phyloP scores from a whole-genome alignment of 2,329 filamentous ascomycete species.

The Cladosporium halotolerans region DNA sequence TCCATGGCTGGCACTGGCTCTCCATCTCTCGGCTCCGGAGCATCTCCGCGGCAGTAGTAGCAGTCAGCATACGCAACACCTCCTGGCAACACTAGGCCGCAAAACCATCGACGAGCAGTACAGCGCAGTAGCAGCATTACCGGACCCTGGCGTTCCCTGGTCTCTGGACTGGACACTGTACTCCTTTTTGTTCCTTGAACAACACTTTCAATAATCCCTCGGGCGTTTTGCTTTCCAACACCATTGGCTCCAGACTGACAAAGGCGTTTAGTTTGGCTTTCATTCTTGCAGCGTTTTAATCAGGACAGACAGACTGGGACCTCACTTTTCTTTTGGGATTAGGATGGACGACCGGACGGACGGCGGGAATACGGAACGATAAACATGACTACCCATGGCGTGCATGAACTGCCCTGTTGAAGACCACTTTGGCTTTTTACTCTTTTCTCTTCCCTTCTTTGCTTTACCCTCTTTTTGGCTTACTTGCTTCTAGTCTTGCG shows the following conservation, averaged over 20 bases:
- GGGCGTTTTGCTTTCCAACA: too few relatives aligned
- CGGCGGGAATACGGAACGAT: neutral
- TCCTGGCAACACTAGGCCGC: too few relatives aligned
- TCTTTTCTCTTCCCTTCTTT: neutral
- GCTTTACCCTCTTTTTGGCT: neutral
- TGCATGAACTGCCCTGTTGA: neutral
- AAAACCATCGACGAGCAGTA: too few relatives aligned
- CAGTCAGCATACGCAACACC: too few relatives aligned
- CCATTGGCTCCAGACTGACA: too few relatives aligned
- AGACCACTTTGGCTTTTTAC: neutral
- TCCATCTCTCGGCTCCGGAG: neutral
- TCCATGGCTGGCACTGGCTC: neutral
- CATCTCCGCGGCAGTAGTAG: neutral
- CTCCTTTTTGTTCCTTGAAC: too few relatives aligned
- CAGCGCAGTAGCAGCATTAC: too few relatives aligned
- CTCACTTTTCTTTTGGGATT: neutral
- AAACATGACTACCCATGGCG: slow-evolving; percentile 1
- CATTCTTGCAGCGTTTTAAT: too few relatives aligned
- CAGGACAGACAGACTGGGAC: neutral
- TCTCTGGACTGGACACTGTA: too few relatives aligned
- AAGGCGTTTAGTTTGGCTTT: too few relatives aligned
- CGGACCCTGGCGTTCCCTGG: too few relatives aligned
- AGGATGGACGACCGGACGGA: neutral
- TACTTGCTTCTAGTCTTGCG: neutral
- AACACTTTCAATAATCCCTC: too few relatives aligned